These are phyloP conservation scores for Ganoderma lingzhi DNA, from an alignment of 1,284 basidiomycete species.

Conservation along the genomic window DNA sequence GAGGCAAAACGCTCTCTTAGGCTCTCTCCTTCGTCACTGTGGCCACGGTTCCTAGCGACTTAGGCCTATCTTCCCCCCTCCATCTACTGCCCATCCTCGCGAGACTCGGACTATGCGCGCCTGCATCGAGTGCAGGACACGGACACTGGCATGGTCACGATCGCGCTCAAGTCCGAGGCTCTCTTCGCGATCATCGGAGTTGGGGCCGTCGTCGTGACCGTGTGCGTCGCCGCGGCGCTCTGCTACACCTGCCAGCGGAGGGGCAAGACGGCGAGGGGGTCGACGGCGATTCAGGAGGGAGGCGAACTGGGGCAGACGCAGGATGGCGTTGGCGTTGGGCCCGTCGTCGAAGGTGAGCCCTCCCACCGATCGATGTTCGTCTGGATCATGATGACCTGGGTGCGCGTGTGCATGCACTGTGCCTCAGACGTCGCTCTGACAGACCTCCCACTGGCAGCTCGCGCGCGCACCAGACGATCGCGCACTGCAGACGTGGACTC, in stretches of 20 bases:
- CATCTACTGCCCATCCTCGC: background rate
- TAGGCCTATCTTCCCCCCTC: background rate
- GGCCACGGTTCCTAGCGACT: too few relatives aligned
- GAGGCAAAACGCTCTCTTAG: background rate
- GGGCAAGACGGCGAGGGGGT: background rate
- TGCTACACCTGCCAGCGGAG: background rate
- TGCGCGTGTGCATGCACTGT: too few relatives aligned
- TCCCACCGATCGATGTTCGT: background rate
- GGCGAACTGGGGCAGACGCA: background rate
- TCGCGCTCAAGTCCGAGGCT: conserved; percentile 2
- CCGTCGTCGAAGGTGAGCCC: background rate
- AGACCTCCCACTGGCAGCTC: background rate
- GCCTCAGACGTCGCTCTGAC: background rate
- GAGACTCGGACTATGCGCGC: background rate
- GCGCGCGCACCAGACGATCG: background rate
- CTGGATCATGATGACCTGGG: background rate
- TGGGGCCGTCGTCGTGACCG: background rate
- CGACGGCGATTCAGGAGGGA: background rate
- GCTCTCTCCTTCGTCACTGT: too few relatives aligned
- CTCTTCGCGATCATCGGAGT: background rate
- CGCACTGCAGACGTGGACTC: too few relatives aligned
- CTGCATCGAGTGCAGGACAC: conserved; percentile 1
- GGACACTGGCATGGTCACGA: background rate
- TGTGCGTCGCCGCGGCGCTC: background rate
- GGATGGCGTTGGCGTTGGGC: background rate